Conservation (phyloP, 148 eudicot species). For the Euryodendron excelsum region DNA sequence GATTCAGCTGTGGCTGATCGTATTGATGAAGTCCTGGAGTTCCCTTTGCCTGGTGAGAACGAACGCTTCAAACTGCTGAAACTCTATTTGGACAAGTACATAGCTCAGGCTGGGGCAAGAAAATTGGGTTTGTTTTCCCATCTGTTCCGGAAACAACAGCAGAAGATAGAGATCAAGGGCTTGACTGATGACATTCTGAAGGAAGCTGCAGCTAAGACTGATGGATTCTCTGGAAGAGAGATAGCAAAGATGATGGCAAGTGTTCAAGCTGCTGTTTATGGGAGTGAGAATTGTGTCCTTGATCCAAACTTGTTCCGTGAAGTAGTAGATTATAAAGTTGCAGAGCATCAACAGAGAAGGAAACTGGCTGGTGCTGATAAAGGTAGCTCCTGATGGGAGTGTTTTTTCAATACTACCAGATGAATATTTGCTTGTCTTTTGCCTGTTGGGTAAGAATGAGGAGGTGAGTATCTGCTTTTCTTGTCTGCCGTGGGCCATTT, state of each 20-base stretch:
- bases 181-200: slow-evolving; percentile 66
- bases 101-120: slow-evolving; percentile 74
- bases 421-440: background rate
- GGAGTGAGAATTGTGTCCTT: slow-evolving; percentile 79
- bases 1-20: slow-evolving; percentile 98
- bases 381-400: slow-evolving; percentile 12
- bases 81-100: slow-evolving; percentile 89
- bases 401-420: background rate
- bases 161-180: slow-evolving; percentile 79
- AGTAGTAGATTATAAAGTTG: slow-evolving; percentile 96
- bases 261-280: slow-evolving; percentile 97
- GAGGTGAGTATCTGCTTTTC: slow-evolving; percentile 2
- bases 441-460: background rate
- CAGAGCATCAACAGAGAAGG: slow-evolving; percentile 91
- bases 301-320: slow-evolving; percentile 79
- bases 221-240: slow-evolving; percentile 97
- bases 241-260: slow-evolving; percentile 98
- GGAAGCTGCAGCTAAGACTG: slow-evolving; percentile 87
- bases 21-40: slow-evolving; percentile 93
- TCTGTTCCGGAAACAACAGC: slow-evolving; percentile 63
- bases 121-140: slow-evolving; percentile 58
- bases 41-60: slow-evolving; percentile 91
- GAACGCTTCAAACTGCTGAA: slow-evolving; percentile 80
- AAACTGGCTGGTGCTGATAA: slow-evolving; percentile 54
- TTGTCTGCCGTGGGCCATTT: background rate